A percentile compares a stretch with the other conserved stretches of the same genome.
Evolutionary conservation across 169 alveolate species (phyloP).

Genomic region (Eimeria necatrix): DNA sequence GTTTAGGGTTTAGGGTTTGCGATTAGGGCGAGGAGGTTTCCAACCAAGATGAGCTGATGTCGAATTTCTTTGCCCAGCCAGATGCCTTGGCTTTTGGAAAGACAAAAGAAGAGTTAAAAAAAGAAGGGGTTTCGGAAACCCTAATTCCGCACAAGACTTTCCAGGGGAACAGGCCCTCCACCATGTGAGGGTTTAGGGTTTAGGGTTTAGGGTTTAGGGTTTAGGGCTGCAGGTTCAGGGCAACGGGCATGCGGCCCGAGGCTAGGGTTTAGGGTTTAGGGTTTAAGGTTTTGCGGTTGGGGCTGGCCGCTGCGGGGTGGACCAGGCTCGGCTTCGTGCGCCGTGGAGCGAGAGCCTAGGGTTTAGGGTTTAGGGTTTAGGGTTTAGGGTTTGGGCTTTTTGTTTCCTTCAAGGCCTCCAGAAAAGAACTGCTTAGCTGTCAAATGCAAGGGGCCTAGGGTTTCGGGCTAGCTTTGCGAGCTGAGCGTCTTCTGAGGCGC

Average conservation of each 20-base stretch:
- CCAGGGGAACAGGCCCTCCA: constrained; percentile 98
- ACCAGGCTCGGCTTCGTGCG: too few relatives aligned
- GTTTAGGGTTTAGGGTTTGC: neutral
- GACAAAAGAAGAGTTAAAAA: constrained; percentile 52
- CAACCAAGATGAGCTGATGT: constrained; percentile 98
- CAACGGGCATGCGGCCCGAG: too few relatives aligned
- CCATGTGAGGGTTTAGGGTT: constrained; percentile 14
- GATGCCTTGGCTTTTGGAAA: constrained; percentile 98
- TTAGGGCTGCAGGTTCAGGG: neutral
- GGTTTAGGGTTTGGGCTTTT: constrained; percentile 7
- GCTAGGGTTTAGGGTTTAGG: neutral
- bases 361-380: constrained; percentile 59
- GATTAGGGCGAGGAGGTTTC: constrained; percentile 79
- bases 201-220: constrained; percentile 16
- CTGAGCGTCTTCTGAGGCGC: too few relatives aligned
- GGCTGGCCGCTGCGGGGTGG: too few relatives aligned
- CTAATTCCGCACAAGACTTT: constrained; percentile 95
- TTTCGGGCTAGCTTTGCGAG: too few relatives aligned
- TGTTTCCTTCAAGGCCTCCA: neutral
- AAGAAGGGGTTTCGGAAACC: constrained; percentile 87
- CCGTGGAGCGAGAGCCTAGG: constrained; percentile 1
- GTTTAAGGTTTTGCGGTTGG: neutral
- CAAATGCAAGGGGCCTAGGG: too few relatives aligned
- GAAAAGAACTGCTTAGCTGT: too few relatives aligned
- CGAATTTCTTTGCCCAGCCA: constrained; percentile 99